Percentiles rank a stretch among this genome's conserved stretches.
These are phyloP conservation scores for Oropetium thomaeum DNA, from an alignment of 176 grass and related monocot species.

Conservation along the genomic window DNA sequence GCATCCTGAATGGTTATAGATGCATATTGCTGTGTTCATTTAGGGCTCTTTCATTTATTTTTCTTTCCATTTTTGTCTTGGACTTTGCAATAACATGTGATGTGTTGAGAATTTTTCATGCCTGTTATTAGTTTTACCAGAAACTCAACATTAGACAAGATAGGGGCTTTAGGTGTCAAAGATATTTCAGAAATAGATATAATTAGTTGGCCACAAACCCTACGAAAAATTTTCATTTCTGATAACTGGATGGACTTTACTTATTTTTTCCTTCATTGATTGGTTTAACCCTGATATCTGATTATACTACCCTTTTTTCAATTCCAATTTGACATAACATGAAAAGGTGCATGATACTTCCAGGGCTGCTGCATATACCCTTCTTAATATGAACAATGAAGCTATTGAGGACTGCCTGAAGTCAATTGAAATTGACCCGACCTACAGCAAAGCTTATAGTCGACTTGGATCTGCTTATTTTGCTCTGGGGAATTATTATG, in stretches of 20 bases:
- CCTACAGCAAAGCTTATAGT: conserved; percentile 61
- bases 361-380: conserved; percentile 82
- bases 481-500: conserved; percentile 46
- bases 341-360: conserved; percentile 30
- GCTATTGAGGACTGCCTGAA: conserved; percentile 67
- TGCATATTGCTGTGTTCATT: neutral
- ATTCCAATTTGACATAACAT: conserved; percentile 25
- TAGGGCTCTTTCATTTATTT: neutral
- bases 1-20: neutral
- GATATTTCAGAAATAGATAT: neutral
- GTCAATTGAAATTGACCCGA: conserved; percentile 78
- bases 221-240: neutral
- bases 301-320: conserved; percentile 1
- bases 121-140: conserved; percentile 8
- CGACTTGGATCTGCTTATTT: conserved; percentile 62
- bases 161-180: neutral
- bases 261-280: neutral
- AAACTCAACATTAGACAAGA: conserved; percentile 6
- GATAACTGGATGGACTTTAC: neutral
- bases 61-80: conserved; percentile 8
- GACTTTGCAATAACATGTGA: conserved; percentile 16
- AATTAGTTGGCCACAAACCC: neutral
- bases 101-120: neutral
- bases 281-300: neutral
- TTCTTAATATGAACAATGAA: conserved; percentile 57